phyloP scores from a whole-genome alignment of 352 stramenopile genomes.

The Hyaloperonospora brassicae region DNA sequence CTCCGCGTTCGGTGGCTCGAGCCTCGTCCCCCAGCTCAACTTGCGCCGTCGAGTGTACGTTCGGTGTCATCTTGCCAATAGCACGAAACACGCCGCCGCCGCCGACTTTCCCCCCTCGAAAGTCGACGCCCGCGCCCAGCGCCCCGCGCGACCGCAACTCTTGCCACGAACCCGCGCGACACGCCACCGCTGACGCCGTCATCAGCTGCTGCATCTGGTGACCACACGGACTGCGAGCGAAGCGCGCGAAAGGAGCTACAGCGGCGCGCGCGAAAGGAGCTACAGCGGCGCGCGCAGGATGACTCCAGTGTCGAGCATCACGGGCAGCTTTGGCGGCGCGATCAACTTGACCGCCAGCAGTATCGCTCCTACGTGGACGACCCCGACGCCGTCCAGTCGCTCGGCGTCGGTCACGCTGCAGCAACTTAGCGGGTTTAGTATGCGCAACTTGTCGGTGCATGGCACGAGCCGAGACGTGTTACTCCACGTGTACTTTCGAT shows the following conservation, averaged over 20 bases:
- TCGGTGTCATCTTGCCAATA: constrained; percentile 18
- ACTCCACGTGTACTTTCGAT: constrained; percentile 71
- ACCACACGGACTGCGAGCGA: background rate
- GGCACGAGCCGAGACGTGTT: constrained; percentile 36
- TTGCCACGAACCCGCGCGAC: constrained; percentile 7
- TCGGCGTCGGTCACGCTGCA: constrained; percentile 48
- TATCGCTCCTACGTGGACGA: constrained; percentile 21
- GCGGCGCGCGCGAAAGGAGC: background rate
- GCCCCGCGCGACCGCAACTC: constrained; percentile 14
- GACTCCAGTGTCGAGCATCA: constrained; percentile 33
- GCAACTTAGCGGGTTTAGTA: constrained; percentile 67
- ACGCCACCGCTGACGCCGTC: constrained; percentile 6
- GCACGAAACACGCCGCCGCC: background rate
- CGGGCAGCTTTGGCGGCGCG: constrained; percentile 30
- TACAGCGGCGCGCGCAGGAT: constrained; percentile 12
- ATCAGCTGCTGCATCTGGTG: background rate
- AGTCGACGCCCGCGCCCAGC: background rate
- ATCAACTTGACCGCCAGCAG: constrained; percentile 28
- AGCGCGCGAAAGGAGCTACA: background rate
- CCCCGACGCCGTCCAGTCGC: constrained; percentile 16
- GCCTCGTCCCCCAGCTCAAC: constrained; percentile 1
- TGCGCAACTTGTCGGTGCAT: constrained; percentile 66
- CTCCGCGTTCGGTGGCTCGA: constrained; percentile 5
- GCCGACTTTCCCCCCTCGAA: constrained; percentile 3
- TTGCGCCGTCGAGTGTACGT: constrained; percentile 1